Evolutionary conservation across 1,284 basidiomycete species (phyloP), one percentile per base, ranked within the genome.

Genomic region (Ganoderma resinaceum): DNA sequence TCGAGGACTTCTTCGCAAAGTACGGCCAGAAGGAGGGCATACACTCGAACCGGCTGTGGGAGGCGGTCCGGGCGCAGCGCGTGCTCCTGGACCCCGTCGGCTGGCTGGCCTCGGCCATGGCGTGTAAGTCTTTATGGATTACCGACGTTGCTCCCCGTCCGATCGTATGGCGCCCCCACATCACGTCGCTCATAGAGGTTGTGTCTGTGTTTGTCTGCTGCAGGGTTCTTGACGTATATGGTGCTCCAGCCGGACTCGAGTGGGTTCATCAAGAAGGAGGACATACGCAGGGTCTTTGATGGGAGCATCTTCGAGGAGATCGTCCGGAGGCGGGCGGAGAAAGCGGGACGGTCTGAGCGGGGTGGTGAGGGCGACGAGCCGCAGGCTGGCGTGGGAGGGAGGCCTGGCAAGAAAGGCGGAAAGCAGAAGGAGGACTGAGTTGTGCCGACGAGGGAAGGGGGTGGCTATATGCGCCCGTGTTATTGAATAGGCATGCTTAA

Each of bases 211-310:
- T n/a, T n/a, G 46, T 49, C 4, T 26, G 46, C 23, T 5, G n/a
- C 33, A 61, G 78, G 68, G 16, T 23, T 40, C 9, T 78, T 84
- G 38, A 83, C 84, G 0, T 89, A 85, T 71, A 63, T 86, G 38
- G 64, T 87, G 61, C 73, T 88, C 23, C 84, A 82, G 83, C 86
- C 86, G 0, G 72, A 74, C 18, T 83, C 86, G 65, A 83, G 85
- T 6, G 52, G 52, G 16, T 71, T 80, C 46, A 76, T 88, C 73
- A 81, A 75, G 68, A 86, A 84, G 73, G 84, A 86, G 46, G 85
- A 88, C 67, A 76, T 88, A 7, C 81, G 81, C n/a, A 82, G 75
- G 23, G 78, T 86, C 7, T 85, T 82, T 70, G 82, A 86, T 70
- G 85, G 78, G 3, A 78, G 77, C 63, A 75, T 76, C 58, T 79